phyloP scores from a whole-genome alignment of 75 land plant genomes.

The Cryptomeria japonica region DNA sequence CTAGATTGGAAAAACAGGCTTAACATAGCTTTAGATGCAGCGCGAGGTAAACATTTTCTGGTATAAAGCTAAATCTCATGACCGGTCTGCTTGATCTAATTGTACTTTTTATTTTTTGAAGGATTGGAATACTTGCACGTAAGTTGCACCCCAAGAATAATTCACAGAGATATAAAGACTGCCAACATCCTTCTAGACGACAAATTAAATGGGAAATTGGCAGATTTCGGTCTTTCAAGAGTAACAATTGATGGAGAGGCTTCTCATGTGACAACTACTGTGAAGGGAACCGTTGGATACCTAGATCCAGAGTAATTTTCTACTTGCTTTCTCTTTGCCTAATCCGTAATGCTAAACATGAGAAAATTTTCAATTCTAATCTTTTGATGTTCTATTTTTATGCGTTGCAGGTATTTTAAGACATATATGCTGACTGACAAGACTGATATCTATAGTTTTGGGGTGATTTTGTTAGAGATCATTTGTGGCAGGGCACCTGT shows the following conservation, averaged over 20 bases:
- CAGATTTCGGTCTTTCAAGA: constrained; percentile 44
- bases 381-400: background rate
- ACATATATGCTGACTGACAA: constrained; percentile 7
- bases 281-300: constrained; percentile 33
- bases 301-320: constrained; percentile 40
- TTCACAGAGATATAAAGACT: constrained; percentile 46
- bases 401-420: background rate
- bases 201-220: constrained; percentile 23
- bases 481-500: background rate
- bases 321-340: background rate
- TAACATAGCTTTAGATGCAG: constrained; percentile 7
- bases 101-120: background rate
- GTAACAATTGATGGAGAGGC: constrained; percentile 24
- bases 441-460: constrained; percentile 19
- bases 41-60: background rate
- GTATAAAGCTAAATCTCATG: background rate
- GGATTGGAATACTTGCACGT: constrained; percentile 19
- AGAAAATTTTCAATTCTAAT: background rate
- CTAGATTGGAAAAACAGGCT: constrained; percentile 13
- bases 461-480: constrained; percentile 10
- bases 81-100: background rate
- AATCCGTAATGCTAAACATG: background rate
- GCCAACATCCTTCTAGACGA: constrained; percentile 33
- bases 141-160: constrained; percentile 18
- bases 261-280: constrained; percentile 21